Evolutionary conservation across 371 early-diverging fungal genomes (phyloP), one percentile per base, ranked within the genome.

Genomic region (Mucor racemosus): DNA sequence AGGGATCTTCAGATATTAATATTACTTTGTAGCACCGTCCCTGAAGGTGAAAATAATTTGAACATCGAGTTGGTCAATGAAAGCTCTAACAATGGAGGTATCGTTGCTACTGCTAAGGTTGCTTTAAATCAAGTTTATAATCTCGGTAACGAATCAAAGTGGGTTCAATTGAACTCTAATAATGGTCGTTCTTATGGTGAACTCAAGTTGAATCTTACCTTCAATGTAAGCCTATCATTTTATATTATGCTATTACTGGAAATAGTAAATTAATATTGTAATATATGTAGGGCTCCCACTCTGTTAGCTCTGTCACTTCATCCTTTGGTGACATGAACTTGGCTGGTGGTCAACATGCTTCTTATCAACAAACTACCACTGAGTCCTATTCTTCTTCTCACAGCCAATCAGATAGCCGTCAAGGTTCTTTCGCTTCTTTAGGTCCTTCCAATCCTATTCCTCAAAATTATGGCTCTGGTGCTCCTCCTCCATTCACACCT

Each of bases 381-480:
- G 59, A 63, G 17, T 58, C 58, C 35, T 34, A 58, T 38, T 39
- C 63, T 33, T 40, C 46, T 26, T 46, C 56, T 40, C 68, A 67
- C 15, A 42, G 42, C 26, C 62, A 62, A 40, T 67, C 69, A 31
- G 67, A 67, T 7, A 67, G 72, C 26, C 72, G 72, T 36, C 65
- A 67, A 63, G 15, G 62, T 39, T 67, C 68, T 9, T 72, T 44
- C 38, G 39, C 72, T 34, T 68, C 72, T 15, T 58, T 72, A 42
- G 72, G 72, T 21, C 72, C 72, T 42, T 65, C 72, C 40, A 72
- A 72, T 10, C 72, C 72, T 40, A 67, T 72, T 44, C 72, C 72
- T 62, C 38, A 64, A 11, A 72, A 72, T 34, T 72, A 72, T 55
- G 72, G 72, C 50, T 58, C 68, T 19, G 68, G 72, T n/a, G 62